Percentiles rank a stretch among this genome's conserved stretches.
These are phyloP conservation scores for Camelina hispida DNA, from an alignment of 345 rosid genomes.

Conservation along the genomic window DNA sequence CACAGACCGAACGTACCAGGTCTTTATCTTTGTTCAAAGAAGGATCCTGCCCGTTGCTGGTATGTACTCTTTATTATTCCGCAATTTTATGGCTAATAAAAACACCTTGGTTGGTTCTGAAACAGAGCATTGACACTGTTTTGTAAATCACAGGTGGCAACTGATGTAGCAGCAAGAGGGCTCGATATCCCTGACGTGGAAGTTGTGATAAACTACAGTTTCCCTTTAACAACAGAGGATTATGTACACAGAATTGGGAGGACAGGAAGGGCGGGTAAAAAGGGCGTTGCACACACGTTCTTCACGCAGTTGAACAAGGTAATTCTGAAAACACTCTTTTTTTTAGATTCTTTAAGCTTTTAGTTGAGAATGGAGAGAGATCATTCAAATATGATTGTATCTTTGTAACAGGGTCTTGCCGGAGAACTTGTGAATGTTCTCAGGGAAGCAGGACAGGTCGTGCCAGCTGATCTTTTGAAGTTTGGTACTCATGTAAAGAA, in stretches of 20 bases:
- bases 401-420: conserved; percentile 66
- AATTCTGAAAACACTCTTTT: conserved; percentile 16
- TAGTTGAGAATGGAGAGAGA: neutral
- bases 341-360: neutral
- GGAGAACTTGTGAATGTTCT: conserved; percentile 98
- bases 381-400: neutral
- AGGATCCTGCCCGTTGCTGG: conserved; percentile 89
- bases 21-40: conserved; percentile 78
- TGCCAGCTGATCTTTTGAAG: conserved; percentile 80
- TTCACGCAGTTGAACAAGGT: conserved; percentile 91
- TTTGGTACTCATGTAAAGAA: conserved; percentile 97
- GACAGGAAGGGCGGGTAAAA: conserved; percentile 97
- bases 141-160: conserved; percentile 66
- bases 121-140: conserved; percentile 29
- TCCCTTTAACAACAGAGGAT: conserved; percentile 94
- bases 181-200: conserved; percentile 94
- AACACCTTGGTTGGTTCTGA: conserved; percentile 14
- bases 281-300: conserved; percentile 97
- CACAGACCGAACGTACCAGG: conserved; percentile 74
- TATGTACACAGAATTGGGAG: conserved; percentile 95
- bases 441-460: conserved; percentile 85
- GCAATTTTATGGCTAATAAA: neutral
- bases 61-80: conserved; percentile 41
- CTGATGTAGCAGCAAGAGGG: conserved; percentile 98
- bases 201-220: conserved; percentile 93